Evolutionary conservation across 2,329 filamentous ascomycete species (phyloP).

Genomic region (Sporothrix pallida): DNA sequence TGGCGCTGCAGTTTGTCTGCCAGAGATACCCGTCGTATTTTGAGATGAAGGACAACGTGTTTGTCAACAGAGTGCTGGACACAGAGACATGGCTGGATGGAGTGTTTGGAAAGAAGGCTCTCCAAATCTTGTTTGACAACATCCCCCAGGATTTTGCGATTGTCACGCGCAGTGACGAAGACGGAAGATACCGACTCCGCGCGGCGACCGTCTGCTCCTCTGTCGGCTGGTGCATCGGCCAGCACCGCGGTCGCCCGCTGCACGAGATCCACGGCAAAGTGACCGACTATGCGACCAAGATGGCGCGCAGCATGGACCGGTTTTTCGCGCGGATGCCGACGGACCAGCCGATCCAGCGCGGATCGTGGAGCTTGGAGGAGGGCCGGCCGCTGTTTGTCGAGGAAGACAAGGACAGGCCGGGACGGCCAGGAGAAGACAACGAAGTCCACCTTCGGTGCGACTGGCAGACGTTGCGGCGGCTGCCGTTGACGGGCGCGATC

Average conservation of each 20-base stretch:
- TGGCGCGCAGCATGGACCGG: constrained; percentile 87
- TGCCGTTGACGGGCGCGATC: constrained; percentile 76
- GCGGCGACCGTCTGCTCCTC: constrained; percentile 80
- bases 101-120: constrained; percentile 52
- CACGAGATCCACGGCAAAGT: constrained; percentile 75
- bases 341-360: constrained; percentile 78
- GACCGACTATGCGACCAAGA: constrained; percentile 85
- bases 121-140: constrained; percentile 75
- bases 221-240: constrained; percentile 77
- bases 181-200: constrained; percentile 75
- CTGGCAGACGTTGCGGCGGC: constrained; percentile 82
- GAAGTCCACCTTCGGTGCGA: constrained; percentile 77
- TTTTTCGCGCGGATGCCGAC: constrained; percentile 73
- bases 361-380: constrained; percentile 82
- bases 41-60: constrained; percentile 57
- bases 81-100: constrained; percentile 64
- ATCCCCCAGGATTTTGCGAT: constrained; percentile 85
- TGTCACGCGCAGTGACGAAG: constrained; percentile 71
- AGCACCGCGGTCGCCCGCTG: constrained; percentile 74
- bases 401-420: constrained; percentile 59
- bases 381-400: constrained; percentile 69
- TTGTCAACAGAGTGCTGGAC: constrained; percentile 72
- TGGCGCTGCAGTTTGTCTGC: constrained; percentile 79
- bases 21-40: constrained; percentile 80
- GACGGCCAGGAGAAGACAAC: constrained; percentile 49